A percentile compares a stretch with the other conserved stretches of the same genome.
These are phyloP conservation scores for Myotisia sp. DNA, from an alignment of 2,329 filamentous ascomycete species.

Conservation along the genomic window DNA sequence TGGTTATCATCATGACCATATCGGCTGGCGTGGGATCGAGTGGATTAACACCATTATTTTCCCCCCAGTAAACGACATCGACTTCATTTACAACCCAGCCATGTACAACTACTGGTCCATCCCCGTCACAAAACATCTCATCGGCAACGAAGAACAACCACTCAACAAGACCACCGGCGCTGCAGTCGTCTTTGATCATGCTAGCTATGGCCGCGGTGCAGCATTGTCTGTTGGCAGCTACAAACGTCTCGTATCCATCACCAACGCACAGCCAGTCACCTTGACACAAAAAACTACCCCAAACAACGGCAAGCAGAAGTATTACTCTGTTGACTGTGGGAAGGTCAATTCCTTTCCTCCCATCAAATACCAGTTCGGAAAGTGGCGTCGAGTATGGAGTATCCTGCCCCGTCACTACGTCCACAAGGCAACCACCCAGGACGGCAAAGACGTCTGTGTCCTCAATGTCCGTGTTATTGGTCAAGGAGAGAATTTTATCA, in stretches of 20 bases:
- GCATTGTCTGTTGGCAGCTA: constrained; percentile 13
- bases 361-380: constrained; percentile 11
- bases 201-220: constrained; percentile 13
- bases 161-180: constrained; percentile 13
- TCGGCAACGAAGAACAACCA: constrained; percentile 12
- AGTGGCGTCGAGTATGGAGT: constrained; percentile 11
- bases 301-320: constrained; percentile 13
- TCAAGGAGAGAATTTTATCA: constrained; percentile 10
- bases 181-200: constrained; percentile 13
- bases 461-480: constrained; percentile 14
- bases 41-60: constrained; percentile 13
- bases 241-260: constrained; percentile 10
- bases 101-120: constrained; percentile 13
- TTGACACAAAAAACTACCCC: constrained; percentile 7
- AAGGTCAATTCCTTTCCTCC: constrained; percentile 9
- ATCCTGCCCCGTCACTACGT: constrained; percentile 12
- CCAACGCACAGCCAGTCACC: constrained; percentile 11
- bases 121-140: constrained; percentile 11
- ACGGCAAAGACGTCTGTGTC: constrained; percentile 11
- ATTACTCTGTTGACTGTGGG: constrained; percentile 12
- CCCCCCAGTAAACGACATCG: constrained; percentile 12
- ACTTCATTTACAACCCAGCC: constrained; percentile 13
- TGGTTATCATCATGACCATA: constrained; percentile 11
- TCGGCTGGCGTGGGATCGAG: constrained; percentile 9
- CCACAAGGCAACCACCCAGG: constrained; percentile 6